Base-by-base conservation (phyloP, 768 basidiomycete genomes). In the Pleurotus citrinopileatus region DNA sequence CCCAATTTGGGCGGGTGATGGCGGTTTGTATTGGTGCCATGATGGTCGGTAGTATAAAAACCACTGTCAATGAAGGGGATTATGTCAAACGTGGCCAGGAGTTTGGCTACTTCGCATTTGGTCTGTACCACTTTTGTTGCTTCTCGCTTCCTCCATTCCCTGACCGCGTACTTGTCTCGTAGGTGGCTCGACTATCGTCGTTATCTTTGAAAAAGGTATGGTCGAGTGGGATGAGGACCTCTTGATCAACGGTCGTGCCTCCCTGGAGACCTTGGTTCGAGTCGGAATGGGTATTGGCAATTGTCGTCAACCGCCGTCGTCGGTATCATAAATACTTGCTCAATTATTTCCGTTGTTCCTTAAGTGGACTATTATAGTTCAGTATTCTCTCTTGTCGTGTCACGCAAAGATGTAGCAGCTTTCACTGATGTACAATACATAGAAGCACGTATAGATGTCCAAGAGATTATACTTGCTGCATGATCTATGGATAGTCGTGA, bases 41-140 rank as follows among this genome's bases (percentile, higher is more conserved):
- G 93, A 92, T 94, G 91, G 95, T 91, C 10, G 94, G 91, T 8
- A 91, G 86, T 56, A 98, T 98, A 65, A 68, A 83, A 61, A 90
- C 87, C 3, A 94, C 93, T 0, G 88, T 94, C n/a, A 61, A 86
- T 43, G 91, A 95, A 61, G 94, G 94, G 1, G 81, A 96, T 19
- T 60, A 73, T 0, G 85, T 98, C 57, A 78, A 78, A 62, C 82
- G 91, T 10, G 94, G 94, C 2, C 82, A 98, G 57, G 96, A 98
- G 64, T 82, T 96, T 63, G 91, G 94, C 1, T 96, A 91, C 65
- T 98, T 98, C 63, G 94, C 94, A 0, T 98, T 98, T 61, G 96
- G 95, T 91, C 51, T 3, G 83, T 73, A n/a, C n/a, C n/a, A n/a
- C 4, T 47, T 25, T 55, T 45, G 34, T 58, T 40, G n/a, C 57